Evolutionary conservation across 2,329 filamentous ascomycete genomes (phyloP).

Genomic region (Exophiala bonariae): DNA sequence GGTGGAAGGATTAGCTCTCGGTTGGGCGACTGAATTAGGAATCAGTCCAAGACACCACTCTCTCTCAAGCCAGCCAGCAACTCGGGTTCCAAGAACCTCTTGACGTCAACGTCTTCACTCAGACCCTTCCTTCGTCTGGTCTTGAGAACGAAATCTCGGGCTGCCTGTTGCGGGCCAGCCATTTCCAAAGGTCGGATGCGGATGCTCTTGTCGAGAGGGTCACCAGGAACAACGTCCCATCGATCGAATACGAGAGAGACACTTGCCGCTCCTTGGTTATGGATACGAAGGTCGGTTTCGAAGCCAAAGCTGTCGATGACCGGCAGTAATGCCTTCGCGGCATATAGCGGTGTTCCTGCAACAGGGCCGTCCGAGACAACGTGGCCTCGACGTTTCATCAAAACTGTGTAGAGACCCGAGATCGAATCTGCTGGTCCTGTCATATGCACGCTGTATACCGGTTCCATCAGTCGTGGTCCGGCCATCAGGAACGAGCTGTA

Average conservation of each 20-base stretch:
- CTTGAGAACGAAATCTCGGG: constrained; percentile 95
- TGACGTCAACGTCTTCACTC: constrained; percentile 91
- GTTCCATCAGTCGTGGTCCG: constrained; percentile 93
- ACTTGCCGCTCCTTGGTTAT: constrained; percentile 89
- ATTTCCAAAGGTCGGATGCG: constrained; percentile 82
- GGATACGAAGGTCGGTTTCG: constrained; percentile 93
- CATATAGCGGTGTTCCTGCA: constrained; percentile 89
- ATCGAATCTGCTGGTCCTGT: constrained; percentile 89
- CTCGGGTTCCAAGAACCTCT: constrained; percentile 94
- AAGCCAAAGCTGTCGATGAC: constrained; percentile 98
- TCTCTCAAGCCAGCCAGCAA: constrained; percentile 86
- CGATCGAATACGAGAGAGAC: constrained; percentile 91
- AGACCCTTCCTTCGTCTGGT: constrained; percentile 89
- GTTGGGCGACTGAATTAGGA: too few relatives aligned
- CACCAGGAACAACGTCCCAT: constrained; percentile 94
- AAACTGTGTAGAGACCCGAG: constrained; percentile 84
- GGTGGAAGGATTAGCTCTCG: too few relatives aligned
- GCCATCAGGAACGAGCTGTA: constrained; percentile 98
- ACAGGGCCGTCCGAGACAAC: constrained; percentile 93
- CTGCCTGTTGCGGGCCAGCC: constrained; percentile 82
- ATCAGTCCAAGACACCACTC: constrained; percentile 73
- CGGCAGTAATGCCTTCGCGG: constrained; percentile 84
- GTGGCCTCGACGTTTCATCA: constrained; percentile 84
- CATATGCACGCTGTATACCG: constrained; percentile 89
- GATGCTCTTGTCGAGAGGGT: constrained; percentile 86